phyloP scores from a whole-genome alignment of 2,329 filamentous ascomycete genomes.

The Beauveria sp. region DNA sequence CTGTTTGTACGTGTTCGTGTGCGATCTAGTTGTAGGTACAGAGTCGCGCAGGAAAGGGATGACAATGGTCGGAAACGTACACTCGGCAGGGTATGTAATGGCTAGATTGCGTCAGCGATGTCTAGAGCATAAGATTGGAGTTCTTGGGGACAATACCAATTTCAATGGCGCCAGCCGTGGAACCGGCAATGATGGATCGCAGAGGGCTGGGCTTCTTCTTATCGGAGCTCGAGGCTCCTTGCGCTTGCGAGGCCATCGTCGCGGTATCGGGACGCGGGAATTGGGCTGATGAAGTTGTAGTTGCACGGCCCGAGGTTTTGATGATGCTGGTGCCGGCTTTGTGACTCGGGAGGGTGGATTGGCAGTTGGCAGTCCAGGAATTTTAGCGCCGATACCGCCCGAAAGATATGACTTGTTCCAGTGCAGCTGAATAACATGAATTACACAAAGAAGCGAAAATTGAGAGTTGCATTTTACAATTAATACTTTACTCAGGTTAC shows the following conservation, averaged over 20 bases:
- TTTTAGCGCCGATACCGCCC: slow-evolving; percentile 9
- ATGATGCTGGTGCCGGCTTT: slow-evolving; percentile 4
- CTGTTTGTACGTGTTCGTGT: too few species aligned
- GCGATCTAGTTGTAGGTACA: too few species aligned
- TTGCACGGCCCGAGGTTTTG: not conserved
- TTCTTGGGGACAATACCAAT: slow-evolving; percentile 57
- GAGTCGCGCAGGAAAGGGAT: not conserved
- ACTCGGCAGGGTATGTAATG: slow-evolving; percentile 92
- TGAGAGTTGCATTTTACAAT: too few species aligned
- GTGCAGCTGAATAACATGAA: too few species aligned
- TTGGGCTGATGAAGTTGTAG: not conserved
- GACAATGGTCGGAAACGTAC: slow-evolving; percentile 39
- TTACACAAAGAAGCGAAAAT: too few species aligned
- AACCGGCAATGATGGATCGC: slow-evolving; percentile 85
- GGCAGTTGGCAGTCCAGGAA: not conserved
- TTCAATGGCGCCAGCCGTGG: slow-evolving; percentile 88
- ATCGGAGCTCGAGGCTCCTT: slow-evolving; percentile 9
- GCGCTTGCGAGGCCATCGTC: slow-evolving; percentile 10
- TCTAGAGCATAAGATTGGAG: not conserved
- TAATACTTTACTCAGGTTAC: not conserved
- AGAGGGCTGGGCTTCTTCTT: slow-evolving; percentile 63
- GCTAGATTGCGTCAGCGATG: slow-evolving; percentile 30
- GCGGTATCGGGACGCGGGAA: not conserved
- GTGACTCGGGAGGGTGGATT: not conserved
- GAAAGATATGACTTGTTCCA: not conserved